Conservation (phyloP, 2,329 filamentous ascomycete species). For the Reticulascus tulasneorum region DNA sequence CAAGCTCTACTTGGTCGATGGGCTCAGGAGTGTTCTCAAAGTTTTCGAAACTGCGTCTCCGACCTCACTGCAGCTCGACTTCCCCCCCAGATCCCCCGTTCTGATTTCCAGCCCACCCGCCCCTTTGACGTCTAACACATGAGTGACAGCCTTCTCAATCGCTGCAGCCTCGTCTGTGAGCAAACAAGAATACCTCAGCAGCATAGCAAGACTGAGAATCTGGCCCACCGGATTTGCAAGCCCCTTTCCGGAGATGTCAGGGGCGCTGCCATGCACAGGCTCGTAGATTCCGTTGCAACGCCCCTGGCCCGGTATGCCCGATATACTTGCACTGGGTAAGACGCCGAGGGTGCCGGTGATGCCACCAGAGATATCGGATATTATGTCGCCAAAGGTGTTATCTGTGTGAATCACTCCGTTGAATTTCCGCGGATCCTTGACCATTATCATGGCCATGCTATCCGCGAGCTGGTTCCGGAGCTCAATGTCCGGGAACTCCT, state of each 20-base stretch:
- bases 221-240: constrained; percentile 71
- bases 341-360: constrained; percentile 41
- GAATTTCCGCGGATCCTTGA: constrained; percentile 40
- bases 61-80: constrained; percentile 58
- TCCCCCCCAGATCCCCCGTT: constrained; percentile 64
- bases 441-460: constrained; percentile 44
- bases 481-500: constrained; percentile 38
- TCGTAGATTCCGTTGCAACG: constrained; percentile 69
- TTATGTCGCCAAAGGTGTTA: constrained; percentile 45
- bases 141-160: constrained; percentile 1
- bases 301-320: constrained; percentile 34
- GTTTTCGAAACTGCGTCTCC: constrained; percentile 51
- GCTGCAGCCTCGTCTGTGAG: constrained; percentile 41
- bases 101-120: constrained; percentile 43
- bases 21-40: not conserved
- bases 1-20: no score
- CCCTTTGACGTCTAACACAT: constrained; percentile 53
- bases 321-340: constrained; percentile 40
- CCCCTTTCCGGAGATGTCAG: constrained; percentile 69
- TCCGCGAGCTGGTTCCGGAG: constrained; percentile 43
- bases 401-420: constrained; percentile 45
- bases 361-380: constrained; percentile 42
- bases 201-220: constrained; percentile 68
- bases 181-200: constrained; percentile 70
- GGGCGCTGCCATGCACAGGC: constrained; percentile 70